These are phyloP conservation scores for Lasiodiplodia citricola DNA, from an alignment of 2,329 filamentous ascomycete genomes.

Conservation along the genomic window DNA sequence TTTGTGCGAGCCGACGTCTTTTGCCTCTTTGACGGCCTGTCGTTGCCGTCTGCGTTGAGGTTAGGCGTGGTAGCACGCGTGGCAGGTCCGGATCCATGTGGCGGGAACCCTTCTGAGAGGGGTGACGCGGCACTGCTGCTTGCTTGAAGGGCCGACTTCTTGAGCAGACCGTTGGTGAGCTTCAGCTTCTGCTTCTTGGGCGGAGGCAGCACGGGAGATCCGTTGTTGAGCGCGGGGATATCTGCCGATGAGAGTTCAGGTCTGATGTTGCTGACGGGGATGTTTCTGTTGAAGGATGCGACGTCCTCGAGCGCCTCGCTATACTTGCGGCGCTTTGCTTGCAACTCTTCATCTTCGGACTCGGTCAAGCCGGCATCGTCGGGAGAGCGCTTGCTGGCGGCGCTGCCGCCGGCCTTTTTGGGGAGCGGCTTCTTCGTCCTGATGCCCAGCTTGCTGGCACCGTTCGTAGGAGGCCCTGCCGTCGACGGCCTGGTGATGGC, in stretches of 20 bases:
- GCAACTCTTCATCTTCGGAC: constrained; percentile 21
- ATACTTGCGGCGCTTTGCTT: constrained; percentile 21
- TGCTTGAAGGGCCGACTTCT: constrained; percentile 20
- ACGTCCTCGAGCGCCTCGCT: constrained; percentile 7
- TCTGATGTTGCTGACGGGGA: constrained; percentile 17
- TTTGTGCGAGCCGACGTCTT: constrained; percentile 26
- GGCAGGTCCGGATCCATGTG: constrained; percentile 20
- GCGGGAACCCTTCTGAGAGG: constrained; percentile 20
- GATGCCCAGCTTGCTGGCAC: constrained; percentile 5
- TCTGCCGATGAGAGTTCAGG: neutral
- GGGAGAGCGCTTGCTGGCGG: constrained; percentile 8
- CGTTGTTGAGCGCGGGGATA: constrained; percentile 8
- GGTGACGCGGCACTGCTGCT: constrained; percentile 23
- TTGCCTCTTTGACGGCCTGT: constrained; percentile 24
- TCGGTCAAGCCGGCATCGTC: constrained; percentile 24
- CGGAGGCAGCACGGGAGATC: constrained; percentile 8
- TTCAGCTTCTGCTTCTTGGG: constrained; percentile 23
- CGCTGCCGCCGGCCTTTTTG: neutral
- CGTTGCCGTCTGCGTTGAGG: constrained; percentile 24
- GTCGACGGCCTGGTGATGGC: constrained; percentile 1
- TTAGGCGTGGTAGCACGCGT: constrained; percentile 26
- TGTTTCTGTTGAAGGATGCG: neutral
- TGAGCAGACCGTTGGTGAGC: constrained; percentile 24
- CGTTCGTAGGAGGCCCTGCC: neutral
- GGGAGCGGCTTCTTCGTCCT: constrained; percentile 10